Conservation (phyloP, 1,139 yeast genomes). For the Kodamaea derodonti region DNA sequence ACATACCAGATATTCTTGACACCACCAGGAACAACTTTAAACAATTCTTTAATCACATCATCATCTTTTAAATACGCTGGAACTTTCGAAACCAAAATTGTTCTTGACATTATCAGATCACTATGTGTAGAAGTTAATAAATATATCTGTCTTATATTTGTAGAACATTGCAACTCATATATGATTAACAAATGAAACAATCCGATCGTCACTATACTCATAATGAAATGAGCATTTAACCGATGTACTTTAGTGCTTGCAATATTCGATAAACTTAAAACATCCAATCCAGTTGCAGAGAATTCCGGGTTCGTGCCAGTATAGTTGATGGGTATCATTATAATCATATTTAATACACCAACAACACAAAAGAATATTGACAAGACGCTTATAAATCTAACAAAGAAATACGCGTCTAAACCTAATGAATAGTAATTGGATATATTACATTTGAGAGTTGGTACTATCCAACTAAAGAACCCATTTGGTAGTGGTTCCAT, state of each 20-base stretch:
- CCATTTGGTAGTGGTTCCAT: slow-evolving; percentile 37
- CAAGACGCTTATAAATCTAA: slow-evolving; percentile 50
- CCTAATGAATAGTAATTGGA: slow-evolving; percentile 48
- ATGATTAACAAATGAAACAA: slow-evolving; percentile 52
- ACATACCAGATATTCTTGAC: slow-evolving; percentile 50
- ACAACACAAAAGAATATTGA: slow-evolving; percentile 46
- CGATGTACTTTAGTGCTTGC: slow-evolving; percentile 42
- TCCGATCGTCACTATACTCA: slow-evolving; percentile 47
- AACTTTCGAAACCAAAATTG: slow-evolving; percentile 48
- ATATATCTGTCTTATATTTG: slow-evolving; percentile 40
- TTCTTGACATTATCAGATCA: slow-evolving; percentile 27
- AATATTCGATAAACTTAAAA: slow-evolving; percentile 59
- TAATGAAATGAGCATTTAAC: slow-evolving; percentile 51
- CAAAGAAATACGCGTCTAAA: slow-evolving; percentile 62
- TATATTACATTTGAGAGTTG: slow-evolving; percentile 36
- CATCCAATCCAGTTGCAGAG: slow-evolving; percentile 50
- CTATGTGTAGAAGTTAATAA: slow-evolving; percentile 25
- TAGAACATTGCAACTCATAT: slow-evolving; percentile 47
- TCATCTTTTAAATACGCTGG: slow-evolving; percentile 33
- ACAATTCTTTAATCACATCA: slow-evolving; percentile 23
- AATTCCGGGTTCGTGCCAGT: slow-evolving; percentile 34
- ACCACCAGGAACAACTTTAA: slow-evolving; percentile 40
- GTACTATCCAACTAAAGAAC: slow-evolving; percentile 46
- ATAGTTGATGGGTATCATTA: slow-evolving; percentile 56
- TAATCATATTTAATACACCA: slow-evolving; percentile 48